These are phyloP conservation scores for Gloeopeniophorella convolvens DNA, from an alignment of 768 basidiomycete species.

Conservation along the genomic window DNA sequence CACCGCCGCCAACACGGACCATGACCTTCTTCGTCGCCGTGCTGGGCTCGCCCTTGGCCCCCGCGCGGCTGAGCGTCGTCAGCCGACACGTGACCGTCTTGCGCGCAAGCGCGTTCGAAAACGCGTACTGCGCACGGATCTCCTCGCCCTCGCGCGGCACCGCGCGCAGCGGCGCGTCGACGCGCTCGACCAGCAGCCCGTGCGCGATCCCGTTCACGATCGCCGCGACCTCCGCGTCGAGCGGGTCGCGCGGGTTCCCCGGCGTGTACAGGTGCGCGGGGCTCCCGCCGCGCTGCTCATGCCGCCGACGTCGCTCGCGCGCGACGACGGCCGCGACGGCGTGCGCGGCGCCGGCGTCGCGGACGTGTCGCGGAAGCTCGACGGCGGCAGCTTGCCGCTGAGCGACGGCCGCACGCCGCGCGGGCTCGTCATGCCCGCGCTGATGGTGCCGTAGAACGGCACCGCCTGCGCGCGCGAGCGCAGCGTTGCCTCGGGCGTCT, in stretches of 20 bases:
- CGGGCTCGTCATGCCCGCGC: slow-evolving; percentile 29
- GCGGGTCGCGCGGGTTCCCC: slow-evolving; percentile 64
- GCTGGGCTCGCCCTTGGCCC: slow-evolving; percentile 33
- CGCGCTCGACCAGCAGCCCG: slow-evolving; percentile 67
- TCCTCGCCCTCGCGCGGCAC: slow-evolving; percentile 70
- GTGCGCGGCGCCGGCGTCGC: slow-evolving; percentile 36
- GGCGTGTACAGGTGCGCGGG: slow-evolving; percentile 60
- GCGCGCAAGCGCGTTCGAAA: slow-evolving; percentile 63
- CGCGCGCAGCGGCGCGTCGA: slow-evolving; percentile 68
- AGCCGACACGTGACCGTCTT: slow-evolving; percentile 76
- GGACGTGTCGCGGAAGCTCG: slow-evolving; percentile 63
- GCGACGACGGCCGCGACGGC: slow-evolving; percentile 55
- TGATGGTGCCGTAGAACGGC: slow-evolving; percentile 40
- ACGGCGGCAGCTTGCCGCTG: slow-evolving; percentile 52
- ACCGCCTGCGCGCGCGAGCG: slow-evolving; percentile 56
- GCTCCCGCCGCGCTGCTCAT: slow-evolving; percentile 38
- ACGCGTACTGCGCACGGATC: slow-evolving; percentile 76
- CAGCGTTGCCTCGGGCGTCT: slow-evolving; percentile 62
- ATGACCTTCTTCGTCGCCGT: slow-evolving; percentile 74
- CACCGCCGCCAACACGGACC: slow-evolving; percentile 82
- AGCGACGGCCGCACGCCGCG: slow-evolving; percentile 34
- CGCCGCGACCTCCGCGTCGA: slow-evolving; percentile 72
- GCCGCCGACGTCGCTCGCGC: slow-evolving; percentile 44
- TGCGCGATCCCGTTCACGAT: slow-evolving; percentile 74
- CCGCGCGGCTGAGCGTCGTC: slow-evolving; percentile 65